Percentiles rank a stretch among this genome's conserved stretches.
phyloP scores from a whole-genome alignment of 176 grass and related monocot species.

The Juncus effusus region DNA sequence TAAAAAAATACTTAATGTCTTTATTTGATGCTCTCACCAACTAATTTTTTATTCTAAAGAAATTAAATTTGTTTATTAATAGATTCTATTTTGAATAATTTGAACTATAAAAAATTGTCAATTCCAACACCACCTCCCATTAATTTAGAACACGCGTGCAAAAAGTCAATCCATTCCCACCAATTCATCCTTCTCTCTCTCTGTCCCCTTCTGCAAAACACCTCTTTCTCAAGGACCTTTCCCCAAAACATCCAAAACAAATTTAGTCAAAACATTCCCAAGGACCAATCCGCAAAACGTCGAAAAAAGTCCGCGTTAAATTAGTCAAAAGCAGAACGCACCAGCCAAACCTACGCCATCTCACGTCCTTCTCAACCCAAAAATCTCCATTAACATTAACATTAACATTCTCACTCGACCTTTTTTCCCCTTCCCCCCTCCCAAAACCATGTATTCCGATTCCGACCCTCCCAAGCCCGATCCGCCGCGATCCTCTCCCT shows the following conservation, averaged over 20 bases:
- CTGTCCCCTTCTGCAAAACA: background rate
- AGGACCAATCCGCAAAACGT: background rate
- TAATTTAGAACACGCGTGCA: slow-evolving; percentile 10
- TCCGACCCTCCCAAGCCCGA: slow-evolving; percentile 27
- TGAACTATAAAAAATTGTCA: no score
- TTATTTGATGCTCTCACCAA: no score
- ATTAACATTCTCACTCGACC: slow-evolving; percentile 4
- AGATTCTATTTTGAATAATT: no score
- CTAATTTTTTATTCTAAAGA: no score
- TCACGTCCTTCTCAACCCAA: slow-evolving; percentile 2
- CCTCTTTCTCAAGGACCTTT: no score
- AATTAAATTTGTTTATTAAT: no score
- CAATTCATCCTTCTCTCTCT: background rate
- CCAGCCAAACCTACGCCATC: slow-evolving; percentile 7
- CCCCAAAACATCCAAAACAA: no score
- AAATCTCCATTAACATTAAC: background rate
- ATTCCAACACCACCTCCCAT: no score
- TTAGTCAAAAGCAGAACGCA: slow-evolving; percentile 3
- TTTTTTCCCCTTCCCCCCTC: background rate
- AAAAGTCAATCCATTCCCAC: slow-evolving; percentile 11
- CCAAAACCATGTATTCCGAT: slow-evolving; percentile 25
- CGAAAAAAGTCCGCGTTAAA: background rate
- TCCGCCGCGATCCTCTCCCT: slow-evolving; percentile 17
- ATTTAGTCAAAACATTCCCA: background rate
- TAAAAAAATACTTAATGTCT: no score